A percentile compares a stretch with the other conserved stretches of the same genome.
phyloP scores from a whole-genome alignment of 163 green algal species.

The Coccomyxa subellipsoidea region DNA sequence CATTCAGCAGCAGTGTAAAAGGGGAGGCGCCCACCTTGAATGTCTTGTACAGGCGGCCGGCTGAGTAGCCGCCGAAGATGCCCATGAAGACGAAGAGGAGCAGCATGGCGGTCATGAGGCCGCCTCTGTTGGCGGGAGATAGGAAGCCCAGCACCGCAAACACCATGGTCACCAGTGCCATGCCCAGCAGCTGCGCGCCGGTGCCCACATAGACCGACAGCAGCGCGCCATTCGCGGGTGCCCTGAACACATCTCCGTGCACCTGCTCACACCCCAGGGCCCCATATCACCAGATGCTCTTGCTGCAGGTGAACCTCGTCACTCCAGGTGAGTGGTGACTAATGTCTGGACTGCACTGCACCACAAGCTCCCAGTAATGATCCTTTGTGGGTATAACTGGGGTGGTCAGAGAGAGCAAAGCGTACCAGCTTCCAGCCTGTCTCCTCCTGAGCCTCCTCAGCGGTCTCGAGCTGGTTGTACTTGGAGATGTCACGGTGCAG shows the following conservation, averaged over 20 bases:
- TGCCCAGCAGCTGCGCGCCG: conserved; percentile 90
- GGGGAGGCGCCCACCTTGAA: conserved; percentile 54
- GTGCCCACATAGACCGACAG: conserved; percentile 88
- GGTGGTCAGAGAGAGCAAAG: too few species aligned
- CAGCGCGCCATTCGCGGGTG: conserved; percentile 61
- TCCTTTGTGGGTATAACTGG: too few species aligned
- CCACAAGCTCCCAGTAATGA: too few species aligned
- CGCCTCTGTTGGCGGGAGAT: conserved; percentile 92
- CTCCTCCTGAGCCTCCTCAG: conserved; percentile 88
- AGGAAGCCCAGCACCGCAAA: conserved; percentile 97
- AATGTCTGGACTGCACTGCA: too few species aligned
- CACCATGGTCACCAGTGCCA: conserved; percentile 89
- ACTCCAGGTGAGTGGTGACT: too few species aligned
- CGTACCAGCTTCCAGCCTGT: conserved; percentile 92
- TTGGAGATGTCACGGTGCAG: conserved; percentile 93
- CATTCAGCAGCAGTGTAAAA: background rate
- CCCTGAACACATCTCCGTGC: conserved; percentile 94
- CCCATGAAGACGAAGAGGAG: conserved; percentile 98
- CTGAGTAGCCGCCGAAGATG: conserved; percentile 89
- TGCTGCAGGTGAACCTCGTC: too few species aligned
- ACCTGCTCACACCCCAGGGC: conserved; percentile 56
- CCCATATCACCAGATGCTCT: too few species aligned
- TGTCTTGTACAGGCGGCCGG: conserved; percentile 86
- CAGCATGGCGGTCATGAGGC: conserved; percentile 92
- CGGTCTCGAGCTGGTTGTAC: conserved; percentile 97